A percentile compares a stretch with the other conserved stretches of the same genome.
These are phyloP conservation scores for Combretum micranthum DNA, from an alignment of 345 rosid species.

Conservation along the genomic window DNA sequence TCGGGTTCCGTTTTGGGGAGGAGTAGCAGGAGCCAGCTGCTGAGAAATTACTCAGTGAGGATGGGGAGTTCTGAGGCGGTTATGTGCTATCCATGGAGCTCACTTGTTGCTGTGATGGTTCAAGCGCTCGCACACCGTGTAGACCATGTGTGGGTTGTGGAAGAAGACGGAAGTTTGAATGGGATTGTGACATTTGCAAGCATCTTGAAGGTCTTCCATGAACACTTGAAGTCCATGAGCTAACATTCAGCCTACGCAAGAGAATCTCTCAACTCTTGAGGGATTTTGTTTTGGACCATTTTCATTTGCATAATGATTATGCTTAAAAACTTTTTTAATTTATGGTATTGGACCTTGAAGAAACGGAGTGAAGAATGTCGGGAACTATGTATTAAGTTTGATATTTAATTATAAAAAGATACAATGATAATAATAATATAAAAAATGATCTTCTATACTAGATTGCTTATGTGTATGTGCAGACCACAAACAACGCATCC, in stretches of 20 bases:
- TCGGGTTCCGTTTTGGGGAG: not conserved
- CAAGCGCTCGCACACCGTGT: constrained; percentile 54
- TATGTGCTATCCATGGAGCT: constrained; percentile 49
- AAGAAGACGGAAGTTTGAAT: constrained; percentile 31
- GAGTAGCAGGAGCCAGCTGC: constrained; percentile 13
- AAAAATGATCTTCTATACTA: too few species aligned
- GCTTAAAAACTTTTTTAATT: too few species aligned
- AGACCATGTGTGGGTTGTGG: constrained; percentile 50
- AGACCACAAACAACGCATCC: too few species aligned
- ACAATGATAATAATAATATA: too few species aligned
- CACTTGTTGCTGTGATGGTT: constrained; percentile 58
- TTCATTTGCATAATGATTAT: too few species aligned
- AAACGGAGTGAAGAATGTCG: too few species aligned
- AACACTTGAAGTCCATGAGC: constrained; percentile 22
- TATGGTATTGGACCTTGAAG: too few species aligned
- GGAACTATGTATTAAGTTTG: too few species aligned
- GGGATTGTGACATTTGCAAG: constrained; percentile 49
- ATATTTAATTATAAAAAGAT: too few species aligned
- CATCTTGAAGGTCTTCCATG: constrained; percentile 43
- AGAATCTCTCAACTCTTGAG: too few species aligned
- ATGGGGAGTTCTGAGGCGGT: constrained; percentile 32
- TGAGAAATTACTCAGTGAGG: constrained; percentile 20
- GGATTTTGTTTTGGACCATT: not conserved
- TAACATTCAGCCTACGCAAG: not conserved
- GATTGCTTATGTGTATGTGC: too few species aligned